Evolutionary conservation across 106 monocot genomes (phyloP).

Genomic region (Dioscorea dumetorum): DNA sequence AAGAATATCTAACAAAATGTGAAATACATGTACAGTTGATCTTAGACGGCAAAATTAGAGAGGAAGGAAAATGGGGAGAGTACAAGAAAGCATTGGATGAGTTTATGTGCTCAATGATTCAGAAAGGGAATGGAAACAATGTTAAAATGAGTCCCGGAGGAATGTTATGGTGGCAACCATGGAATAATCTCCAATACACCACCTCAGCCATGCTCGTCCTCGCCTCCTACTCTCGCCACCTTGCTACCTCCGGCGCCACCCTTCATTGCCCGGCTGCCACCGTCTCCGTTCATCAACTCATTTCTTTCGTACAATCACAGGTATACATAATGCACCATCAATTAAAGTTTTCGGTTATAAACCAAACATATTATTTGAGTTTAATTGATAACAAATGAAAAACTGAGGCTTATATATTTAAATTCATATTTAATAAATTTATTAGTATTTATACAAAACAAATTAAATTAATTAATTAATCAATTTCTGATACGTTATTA

Average conservation of each 20-base stretch:
- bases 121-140: background rate
- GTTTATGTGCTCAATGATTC: background rate
- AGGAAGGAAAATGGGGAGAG: background rate
- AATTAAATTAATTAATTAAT: too few species aligned
- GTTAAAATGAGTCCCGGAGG: constrained; percentile 24
- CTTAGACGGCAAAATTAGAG: background rate
- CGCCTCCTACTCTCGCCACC: constrained; percentile 38
- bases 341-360: background rate
- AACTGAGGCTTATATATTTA: background rate
- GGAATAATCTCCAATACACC: constrained; percentile 79
- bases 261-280: constrained; percentile 28
- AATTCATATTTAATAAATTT: background rate
- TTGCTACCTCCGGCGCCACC: background rate
- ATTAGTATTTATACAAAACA: too few species aligned
- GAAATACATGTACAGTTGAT: background rate
- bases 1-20: too few species aligned
- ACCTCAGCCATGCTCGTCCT: constrained; percentile 46
- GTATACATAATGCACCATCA: too few species aligned
- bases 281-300: constrained; percentile 12
- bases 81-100: background rate
- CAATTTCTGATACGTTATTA: too few species aligned
- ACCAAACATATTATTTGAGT: too few species aligned
- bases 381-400: background rate
- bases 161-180: constrained; percentile 47
- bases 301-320: constrained; percentile 28